Evolutionary conservation across 2,329 filamentous ascomycete species (phyloP).

Genomic region (Talaromyces sp.): DNA sequence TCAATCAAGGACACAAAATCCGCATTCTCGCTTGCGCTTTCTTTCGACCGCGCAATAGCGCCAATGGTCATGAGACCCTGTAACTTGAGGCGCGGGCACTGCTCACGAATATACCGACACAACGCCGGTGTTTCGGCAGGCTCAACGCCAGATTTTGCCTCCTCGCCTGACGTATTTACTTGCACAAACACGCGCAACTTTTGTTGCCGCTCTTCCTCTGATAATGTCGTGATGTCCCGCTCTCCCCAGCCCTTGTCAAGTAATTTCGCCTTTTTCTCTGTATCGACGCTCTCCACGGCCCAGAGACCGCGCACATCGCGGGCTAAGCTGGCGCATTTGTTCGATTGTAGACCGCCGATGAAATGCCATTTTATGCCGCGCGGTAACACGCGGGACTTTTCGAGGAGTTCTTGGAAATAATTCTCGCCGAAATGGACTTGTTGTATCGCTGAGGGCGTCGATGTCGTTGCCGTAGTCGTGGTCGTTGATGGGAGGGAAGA

Average conservation of each 20-base stretch:
- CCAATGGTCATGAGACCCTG: conserved; percentile 96
- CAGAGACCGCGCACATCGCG: conserved; percentile 82
- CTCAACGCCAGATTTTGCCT: conserved; percentile 75
- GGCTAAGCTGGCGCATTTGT: conserved; percentile 85
- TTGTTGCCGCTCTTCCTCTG: conserved; percentile 26
- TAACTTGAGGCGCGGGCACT: conserved; percentile 71
- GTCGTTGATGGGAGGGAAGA: conserved; percentile 40
- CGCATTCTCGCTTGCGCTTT: conserved; percentile 76
- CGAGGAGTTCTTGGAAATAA: conserved; percentile 83
- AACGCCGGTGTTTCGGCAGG: conserved; percentile 64
- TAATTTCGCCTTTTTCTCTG: conserved; percentile 78
- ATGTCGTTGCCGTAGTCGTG: background rate
- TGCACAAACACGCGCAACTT: conserved; percentile 78
- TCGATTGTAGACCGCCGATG: conserved; percentile 89
- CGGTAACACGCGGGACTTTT: conserved; percentile 81
- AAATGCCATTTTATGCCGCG: conserved; percentile 83
- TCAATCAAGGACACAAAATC: conserved; percentile 73
- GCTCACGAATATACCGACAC: conserved; percentile 66
- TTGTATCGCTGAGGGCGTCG: conserved; percentile 9
- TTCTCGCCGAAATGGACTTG: conserved; percentile 93
- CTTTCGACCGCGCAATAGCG: conserved; percentile 80
- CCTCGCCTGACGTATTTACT: conserved; percentile 91
- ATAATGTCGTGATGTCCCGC: conserved; percentile 37
- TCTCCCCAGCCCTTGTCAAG: conserved; percentile 73
- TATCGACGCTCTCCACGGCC: conserved; percentile 89